Base-by-base conservation (phyloP, 805 yeast species). In the Diddensiella transvaalensis region DNA sequence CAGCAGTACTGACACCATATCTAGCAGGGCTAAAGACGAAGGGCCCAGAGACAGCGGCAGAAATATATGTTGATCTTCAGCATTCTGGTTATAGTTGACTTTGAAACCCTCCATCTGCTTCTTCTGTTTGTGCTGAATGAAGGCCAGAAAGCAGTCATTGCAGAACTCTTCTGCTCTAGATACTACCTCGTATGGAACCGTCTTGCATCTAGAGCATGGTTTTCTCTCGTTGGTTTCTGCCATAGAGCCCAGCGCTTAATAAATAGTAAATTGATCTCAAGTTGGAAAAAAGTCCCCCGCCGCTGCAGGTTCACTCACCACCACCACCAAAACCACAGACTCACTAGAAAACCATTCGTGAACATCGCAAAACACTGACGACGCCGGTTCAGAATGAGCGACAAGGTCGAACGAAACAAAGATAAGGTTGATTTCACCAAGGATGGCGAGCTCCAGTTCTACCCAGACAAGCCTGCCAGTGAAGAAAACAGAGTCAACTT, bases 401-500 rank as follows among this genome's bases (percentile, higher is more conserved):
- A 17, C 19, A 41, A 26, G 32, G 32, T 55, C 18, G 57, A 53
- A 42, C 44, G 66, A 44, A 73, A 73, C 37, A 72, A 69, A 44
- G 58, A 58, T 2, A 67, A 72, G 48, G 80, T 80, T 2, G 75
- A 78, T 54, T 85, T 83, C 55, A 74, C 83, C 8, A 64, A 75
- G 45, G 85, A 83, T 19, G 80, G 80, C 2, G 70, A 78, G 17
- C 76, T 72, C 63, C 82, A 80, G 61, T 84, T 79, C 60, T 88
- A 85, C 60, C 98, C 98, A 0, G 99, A 93, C 56, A 80, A 82
- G 47, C 98, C 98, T 21, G 81, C 85, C 5, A 78, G 82, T 35
- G 76, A 78, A 45, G 68, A 79, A 22, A 90, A 87, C 62, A 82
- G 81, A 60, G 77, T 77, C 53, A 72, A 79, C 49, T 89, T 89